These are phyloP conservation scores for Epichloe glyceriae DNA, from an alignment of 2,329 filamentous ascomycete species.

Conservation along the genomic window DNA sequence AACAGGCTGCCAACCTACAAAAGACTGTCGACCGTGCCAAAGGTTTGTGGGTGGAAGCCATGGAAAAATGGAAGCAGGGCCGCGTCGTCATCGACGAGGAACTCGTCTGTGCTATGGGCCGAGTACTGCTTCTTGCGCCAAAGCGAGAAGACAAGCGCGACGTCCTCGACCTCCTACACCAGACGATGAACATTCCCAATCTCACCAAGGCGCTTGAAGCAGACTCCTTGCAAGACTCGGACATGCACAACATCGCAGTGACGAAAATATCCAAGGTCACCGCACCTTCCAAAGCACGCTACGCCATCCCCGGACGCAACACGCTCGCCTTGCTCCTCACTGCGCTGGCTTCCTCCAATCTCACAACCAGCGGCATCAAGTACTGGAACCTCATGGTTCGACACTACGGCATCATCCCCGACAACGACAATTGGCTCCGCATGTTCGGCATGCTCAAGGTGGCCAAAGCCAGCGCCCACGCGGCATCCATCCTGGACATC, in stretches of 20 bases:
- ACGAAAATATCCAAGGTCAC: neutral
- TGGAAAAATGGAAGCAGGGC: slow-evolving; percentile 62
- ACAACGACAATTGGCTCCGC: slow-evolving; percentile 54
- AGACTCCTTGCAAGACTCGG: slow-evolving; percentile 10
- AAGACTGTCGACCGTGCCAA: slow-evolving; percentile 53
- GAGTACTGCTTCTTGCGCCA: slow-evolving; percentile 55
- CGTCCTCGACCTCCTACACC: slow-evolving; percentile 62
- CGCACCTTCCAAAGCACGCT: slow-evolving; percentile 13
- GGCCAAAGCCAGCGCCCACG: slow-evolving; percentile 50
- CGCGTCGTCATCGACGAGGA: slow-evolving; percentile 62
- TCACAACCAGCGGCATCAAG: slow-evolving; percentile 46
- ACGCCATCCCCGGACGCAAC: slow-evolving; percentile 37
- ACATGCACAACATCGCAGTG: slow-evolving; percentile 12
- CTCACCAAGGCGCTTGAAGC: slow-evolving; percentile 22
- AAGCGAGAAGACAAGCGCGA: slow-evolving; percentile 50
- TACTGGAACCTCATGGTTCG: slow-evolving; percentile 70
- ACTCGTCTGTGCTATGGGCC: slow-evolving; percentile 70
- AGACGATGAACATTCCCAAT: slow-evolving; percentile 66
- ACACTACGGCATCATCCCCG: slow-evolving; percentile 51
- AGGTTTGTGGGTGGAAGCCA: slow-evolving; percentile 68
- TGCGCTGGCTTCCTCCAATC: slow-evolving; percentile 46
- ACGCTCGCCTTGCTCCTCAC: slow-evolving; percentile 57
- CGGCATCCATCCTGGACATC: slow-evolving; percentile 43
- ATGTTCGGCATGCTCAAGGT: slow-evolving; percentile 55
- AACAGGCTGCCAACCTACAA: slow-evolving; percentile 22